phyloP scores from a whole-genome alignment of 768 basidiomycete genomes.

The Leucosporidium yakuticum region DNA sequence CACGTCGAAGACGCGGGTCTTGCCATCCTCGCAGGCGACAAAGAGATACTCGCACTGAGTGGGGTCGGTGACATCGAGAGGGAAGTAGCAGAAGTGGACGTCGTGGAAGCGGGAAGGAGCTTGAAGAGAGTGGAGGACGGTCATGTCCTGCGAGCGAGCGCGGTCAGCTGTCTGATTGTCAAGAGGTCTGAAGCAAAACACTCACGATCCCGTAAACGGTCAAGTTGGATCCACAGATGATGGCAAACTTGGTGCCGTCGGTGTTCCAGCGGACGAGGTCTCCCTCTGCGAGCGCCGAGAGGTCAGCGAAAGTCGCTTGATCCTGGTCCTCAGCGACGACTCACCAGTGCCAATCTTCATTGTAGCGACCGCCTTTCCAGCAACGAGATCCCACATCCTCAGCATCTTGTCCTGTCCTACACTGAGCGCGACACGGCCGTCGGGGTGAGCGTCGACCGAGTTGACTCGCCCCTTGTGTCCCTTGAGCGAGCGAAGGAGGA shows the following conservation, averaged over 20 bases:
- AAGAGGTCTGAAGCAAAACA: background rate
- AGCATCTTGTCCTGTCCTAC: constrained; percentile 84
- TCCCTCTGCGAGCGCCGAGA: constrained; percentile 57
- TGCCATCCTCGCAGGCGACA: constrained; percentile 84
- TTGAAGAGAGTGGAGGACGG: constrained; percentile 61
- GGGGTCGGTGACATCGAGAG: constrained; percentile 43
- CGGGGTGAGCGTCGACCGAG: constrained; percentile 81
- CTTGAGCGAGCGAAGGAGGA: constrained; percentile 73
- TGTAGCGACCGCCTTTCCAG: constrained; percentile 68
- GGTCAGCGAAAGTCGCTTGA: background rate
- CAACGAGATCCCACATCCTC: constrained; percentile 88
- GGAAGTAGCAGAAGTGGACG: constrained; percentile 63
- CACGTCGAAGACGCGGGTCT: constrained; percentile 68
- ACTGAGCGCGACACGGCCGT: constrained; percentile 81
- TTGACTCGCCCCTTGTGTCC: constrained; percentile 94
- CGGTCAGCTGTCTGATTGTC: background rate
- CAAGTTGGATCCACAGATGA: constrained; percentile 67
- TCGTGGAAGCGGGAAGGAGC: constrained; percentile 83
- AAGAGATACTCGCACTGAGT: constrained; percentile 62
- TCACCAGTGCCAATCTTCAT: constrained; percentile 84
- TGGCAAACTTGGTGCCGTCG: constrained; percentile 68
- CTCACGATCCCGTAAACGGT: constrained; percentile 76
- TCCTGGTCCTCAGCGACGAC: constrained; percentile 24
- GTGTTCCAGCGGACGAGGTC: constrained; percentile 86
- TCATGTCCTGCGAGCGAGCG: constrained; percentile 61